Evolutionary conservation across 2,329 filamentous ascomycete genomes (phyloP).

Genomic region (Penicillium hordei): DNA sequence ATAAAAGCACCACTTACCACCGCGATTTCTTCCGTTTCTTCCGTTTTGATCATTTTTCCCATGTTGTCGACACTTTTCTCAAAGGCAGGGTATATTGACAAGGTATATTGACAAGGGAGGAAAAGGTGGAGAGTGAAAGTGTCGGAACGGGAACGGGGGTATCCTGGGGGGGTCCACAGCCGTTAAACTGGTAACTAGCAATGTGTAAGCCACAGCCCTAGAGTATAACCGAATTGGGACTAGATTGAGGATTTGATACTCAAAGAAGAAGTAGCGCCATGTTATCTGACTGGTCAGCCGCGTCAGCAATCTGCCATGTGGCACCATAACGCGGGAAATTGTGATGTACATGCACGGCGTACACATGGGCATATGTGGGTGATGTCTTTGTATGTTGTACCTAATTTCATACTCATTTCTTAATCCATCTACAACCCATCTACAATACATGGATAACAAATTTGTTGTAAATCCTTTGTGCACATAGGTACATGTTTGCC

Average conservation of each 20-base stretch:
- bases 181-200: not conserved
- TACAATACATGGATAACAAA: not conserved
- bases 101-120: not conserved
- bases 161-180: not conserved
- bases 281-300: too few species aligned
- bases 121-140: not conserved
- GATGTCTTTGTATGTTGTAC: too few species aligned
- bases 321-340: not conserved
- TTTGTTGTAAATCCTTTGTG: not conserved
- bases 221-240: not conserved
- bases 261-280: not conserved
- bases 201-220: not conserved
- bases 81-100: not conserved
- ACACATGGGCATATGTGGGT: not conserved
- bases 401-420: not conserved
- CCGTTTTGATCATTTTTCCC: not conserved
- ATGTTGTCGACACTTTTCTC: not conserved
- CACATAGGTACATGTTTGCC: not conserved
- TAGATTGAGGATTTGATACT: not conserved
- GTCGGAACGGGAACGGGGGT: not conserved
- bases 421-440: not conserved
- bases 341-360: not conserved
- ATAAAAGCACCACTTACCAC: not conserved
- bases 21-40: not conserved
- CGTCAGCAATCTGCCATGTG: not conserved